These are phyloP conservation scores for Apiospora pterosperma DNA, from an alignment of 2,329 filamentous ascomycete species.

Conservation along the genomic window DNA sequence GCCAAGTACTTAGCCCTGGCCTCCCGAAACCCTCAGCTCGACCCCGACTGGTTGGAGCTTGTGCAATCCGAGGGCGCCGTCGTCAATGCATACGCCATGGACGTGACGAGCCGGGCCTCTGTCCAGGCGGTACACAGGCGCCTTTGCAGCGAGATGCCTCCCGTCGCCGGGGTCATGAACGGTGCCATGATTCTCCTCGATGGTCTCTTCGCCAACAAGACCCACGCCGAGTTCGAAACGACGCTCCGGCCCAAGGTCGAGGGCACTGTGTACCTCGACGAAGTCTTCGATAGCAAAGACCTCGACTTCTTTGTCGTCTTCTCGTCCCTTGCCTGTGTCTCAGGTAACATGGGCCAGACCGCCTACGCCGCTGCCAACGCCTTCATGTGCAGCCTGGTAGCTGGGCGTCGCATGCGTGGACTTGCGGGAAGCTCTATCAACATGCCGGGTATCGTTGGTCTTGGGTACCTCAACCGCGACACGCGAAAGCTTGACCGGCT, in stretches of 20 bases:
- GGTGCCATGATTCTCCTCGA: slow-evolving; percentile 43
- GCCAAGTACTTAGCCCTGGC: slow-evolving; percentile 35
- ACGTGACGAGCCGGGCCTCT: slow-evolving; percentile 17
- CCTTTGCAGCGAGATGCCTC: slow-evolving; percentile 22
- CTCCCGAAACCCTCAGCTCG: slow-evolving; percentile 33
- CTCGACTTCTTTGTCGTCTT: slow-evolving; percentile 41
- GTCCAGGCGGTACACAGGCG: slow-evolving; percentile 10
- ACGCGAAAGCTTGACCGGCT: slow-evolving; percentile 14
- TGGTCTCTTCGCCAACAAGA: slow-evolving; percentile 18
- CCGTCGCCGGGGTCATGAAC: slow-evolving; percentile 38
- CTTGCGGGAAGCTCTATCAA: slow-evolving; percentile 22
- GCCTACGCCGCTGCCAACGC: slow-evolving; percentile 35
- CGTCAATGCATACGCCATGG: slow-evolving; percentile 10
- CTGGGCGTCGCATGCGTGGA: slow-evolving; percentile 22
- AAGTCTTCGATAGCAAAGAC: slow-evolving; percentile 22
- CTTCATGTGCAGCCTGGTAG: slow-evolving; percentile 31
- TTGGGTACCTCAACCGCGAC: slow-evolving; percentile 22
- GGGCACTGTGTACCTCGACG: slow-evolving; percentile 29
- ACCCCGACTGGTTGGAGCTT: slow-evolving; percentile 22
- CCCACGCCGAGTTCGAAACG: slow-evolving; percentile 10
- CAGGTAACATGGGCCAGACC: slow-evolving; percentile 34
- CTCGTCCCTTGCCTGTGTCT: slow-evolving; percentile 31
- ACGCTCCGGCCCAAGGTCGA: slow-evolving; percentile 33
- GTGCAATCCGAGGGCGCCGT: slow-evolving; percentile 12
- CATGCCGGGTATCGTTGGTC: slow-evolving; percentile 20